These are phyloP conservation scores for Emergomyces orientalis DNA, from an alignment of 2,329 filamentous ascomycete genomes.

Conservation along the genomic window DNA sequence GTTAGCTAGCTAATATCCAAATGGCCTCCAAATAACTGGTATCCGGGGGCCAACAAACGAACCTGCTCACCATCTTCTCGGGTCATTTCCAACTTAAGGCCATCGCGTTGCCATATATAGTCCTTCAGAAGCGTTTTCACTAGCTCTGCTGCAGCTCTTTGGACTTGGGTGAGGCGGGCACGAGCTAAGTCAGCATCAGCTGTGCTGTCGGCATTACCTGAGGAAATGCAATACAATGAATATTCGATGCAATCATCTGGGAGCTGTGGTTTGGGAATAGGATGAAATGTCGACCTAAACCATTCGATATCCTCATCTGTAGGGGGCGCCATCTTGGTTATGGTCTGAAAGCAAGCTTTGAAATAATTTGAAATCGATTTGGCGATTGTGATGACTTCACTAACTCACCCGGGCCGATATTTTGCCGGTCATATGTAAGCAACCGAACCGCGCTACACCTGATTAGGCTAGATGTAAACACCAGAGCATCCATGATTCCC, in stretches of 20 bases:
- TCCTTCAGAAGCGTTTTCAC: constrained; percentile 58
- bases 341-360: background rate
- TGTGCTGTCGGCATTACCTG: constrained; percentile 44
- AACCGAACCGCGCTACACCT: constrained; percentile 21
- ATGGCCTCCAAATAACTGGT: constrained; percentile 4
- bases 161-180: constrained; percentile 58
- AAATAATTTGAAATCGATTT: constrained; percentile 2
- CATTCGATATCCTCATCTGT: constrained; percentile 52
- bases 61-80: constrained; percentile 50
- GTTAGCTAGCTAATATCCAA: constrained; percentile 14
- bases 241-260: constrained; percentile 85
- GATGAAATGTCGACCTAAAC: constrained; percentile 56
- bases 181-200: constrained; percentile 46
- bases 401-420: constrained; percentile 2
- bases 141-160: constrained; percentile 59
- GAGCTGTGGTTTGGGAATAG: constrained; percentile 55
- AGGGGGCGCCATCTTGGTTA: constrained; percentile 32
- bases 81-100: constrained; percentile 57
- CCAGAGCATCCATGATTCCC: constrained; percentile 12
- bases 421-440: constrained; percentile 1
- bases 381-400: constrained; percentile 27
- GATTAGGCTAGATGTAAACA: constrained; percentile 37
- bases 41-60: constrained; percentile 10
- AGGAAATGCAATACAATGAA: constrained; percentile 60
- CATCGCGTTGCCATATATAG: constrained; percentile 92